These are phyloP conservation scores for Phaeosphaeria sp. DNA, from an alignment of 2,329 filamentous ascomycete genomes.

Conservation along the genomic window DNA sequence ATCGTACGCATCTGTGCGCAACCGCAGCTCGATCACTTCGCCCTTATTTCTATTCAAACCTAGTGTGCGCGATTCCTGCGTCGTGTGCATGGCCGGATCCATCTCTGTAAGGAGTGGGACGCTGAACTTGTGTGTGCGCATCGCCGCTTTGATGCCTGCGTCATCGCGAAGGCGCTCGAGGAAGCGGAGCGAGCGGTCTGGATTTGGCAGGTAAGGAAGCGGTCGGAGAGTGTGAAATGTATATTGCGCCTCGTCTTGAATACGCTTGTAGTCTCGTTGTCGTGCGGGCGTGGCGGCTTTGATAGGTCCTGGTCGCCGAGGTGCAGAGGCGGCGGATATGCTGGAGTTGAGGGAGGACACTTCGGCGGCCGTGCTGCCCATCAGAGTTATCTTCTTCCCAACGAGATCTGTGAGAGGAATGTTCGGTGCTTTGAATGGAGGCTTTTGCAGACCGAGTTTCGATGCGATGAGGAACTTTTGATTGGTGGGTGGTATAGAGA, in stretches of 20 bases:
- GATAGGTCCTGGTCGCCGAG: constrained; percentile 48
- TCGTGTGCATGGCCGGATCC: constrained; percentile 86
- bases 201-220: constrained; percentile 77
- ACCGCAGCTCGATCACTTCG: constrained; percentile 85
- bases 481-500: constrained; percentile 67
- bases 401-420: constrained; percentile 58
- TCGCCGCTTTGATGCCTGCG: constrained; percentile 81
- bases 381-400: constrained; percentile 67
- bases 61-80: constrained; percentile 79
- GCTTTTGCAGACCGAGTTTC: constrained; percentile 69
- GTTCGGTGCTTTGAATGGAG: constrained; percentile 66
- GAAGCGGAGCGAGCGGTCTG: constrained; percentile 72
- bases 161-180: constrained; percentile 80
- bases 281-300: constrained; percentile 49
- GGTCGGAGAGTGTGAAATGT: constrained; percentile 82
- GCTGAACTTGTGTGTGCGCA: constrained; percentile 83
- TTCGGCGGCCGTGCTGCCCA: constrained; percentile 68
- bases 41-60: constrained; percentile 88
- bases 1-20: constrained; percentile 93
- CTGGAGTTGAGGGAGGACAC: constrained; percentile 59
- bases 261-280: constrained; percentile 55
- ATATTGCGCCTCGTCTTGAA: constrained; percentile 69
- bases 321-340: constrained; percentile 48
- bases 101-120: constrained; percentile 93
- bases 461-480: constrained; percentile 72